Conservation (phyloP, 768 basidiomycete genomes). For the Rhodotorula taiwanensis region DNA sequence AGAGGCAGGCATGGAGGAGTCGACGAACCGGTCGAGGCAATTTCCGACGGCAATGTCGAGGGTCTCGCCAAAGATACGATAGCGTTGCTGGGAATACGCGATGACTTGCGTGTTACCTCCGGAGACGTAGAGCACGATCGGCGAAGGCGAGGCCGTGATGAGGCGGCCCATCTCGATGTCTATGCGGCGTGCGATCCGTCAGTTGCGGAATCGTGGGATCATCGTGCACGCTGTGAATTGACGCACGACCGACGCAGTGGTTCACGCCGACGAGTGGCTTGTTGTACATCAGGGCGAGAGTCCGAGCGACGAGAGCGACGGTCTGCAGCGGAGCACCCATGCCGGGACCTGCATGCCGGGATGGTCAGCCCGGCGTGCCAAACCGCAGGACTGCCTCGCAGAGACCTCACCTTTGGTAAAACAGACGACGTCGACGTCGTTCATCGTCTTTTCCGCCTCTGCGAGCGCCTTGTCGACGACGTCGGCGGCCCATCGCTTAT, state of each 20-base stretch:
- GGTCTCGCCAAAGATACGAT: conserved; percentile 97
- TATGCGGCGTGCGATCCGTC: too few species aligned
- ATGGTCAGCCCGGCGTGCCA: not conserved
- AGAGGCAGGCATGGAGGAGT: not conserved
- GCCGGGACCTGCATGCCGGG: conserved; percentile 69
- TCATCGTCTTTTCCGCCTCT: conserved; percentile 62
- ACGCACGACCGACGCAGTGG: conserved; percentile 88
- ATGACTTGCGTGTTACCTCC: conserved; percentile 99
- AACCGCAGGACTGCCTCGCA: not conserved
- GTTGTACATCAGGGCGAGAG: conserved; percentile 72
- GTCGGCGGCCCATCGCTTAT: conserved; percentile 80
- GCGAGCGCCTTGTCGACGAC: conserved; percentile 71
- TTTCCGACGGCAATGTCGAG: conserved; percentile 99
- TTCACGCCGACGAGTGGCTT: conserved; percentile 98
- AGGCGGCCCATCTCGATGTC: conserved; percentile 98
- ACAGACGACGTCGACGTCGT: conserved; percentile 87
- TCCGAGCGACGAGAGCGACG: conserved; percentile 86
- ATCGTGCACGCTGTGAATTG: conserved; percentile 31
- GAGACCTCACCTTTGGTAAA: conserved; percentile 76
- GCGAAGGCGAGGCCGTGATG: conserved; percentile 88
- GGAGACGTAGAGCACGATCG: conserved; percentile 94
- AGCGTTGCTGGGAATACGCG: conserved; percentile 93
- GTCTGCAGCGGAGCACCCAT: conserved; percentile 98
- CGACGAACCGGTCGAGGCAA: conserved; percentile 70
- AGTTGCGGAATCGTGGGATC: too few species aligned